These are phyloP conservation scores for Epipyxis sp. DNA, from an alignment of 108 stramenopile genomes.

Conservation along the genomic window DNA sequence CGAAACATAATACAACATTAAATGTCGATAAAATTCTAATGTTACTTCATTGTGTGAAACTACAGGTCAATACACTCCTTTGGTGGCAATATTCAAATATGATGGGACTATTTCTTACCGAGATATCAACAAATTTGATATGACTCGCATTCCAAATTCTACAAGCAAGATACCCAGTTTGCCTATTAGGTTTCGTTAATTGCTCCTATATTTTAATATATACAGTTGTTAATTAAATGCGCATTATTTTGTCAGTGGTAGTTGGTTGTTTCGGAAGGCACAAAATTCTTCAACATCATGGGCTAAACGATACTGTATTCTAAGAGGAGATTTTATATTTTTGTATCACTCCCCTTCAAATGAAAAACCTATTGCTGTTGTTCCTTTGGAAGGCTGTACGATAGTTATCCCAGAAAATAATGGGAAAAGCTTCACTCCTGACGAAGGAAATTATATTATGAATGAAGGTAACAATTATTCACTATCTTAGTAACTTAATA, in stretches of 20 bases:
- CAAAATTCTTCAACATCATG: background rate
- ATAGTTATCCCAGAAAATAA: background rate
- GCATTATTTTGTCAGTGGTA: background rate
- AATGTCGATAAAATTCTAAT: no score
- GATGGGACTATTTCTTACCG: constrained; percentile 1
- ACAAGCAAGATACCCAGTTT: no score
- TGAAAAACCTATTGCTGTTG: background rate
- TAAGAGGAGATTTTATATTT: background rate
- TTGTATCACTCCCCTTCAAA: background rate
- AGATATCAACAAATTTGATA: background rate
- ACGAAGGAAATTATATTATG: no score
- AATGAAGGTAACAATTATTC: no score
- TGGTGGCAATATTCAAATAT: background rate
- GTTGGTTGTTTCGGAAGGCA: constrained; percentile 12
- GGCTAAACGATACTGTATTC: background rate
- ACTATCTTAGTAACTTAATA: no score
- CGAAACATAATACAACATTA: no score
- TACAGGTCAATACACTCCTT: background rate
- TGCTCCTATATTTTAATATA: no score
- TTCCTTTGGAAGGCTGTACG: constrained; percentile 5
- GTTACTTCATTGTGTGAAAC: no score
- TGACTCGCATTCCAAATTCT: background rate
- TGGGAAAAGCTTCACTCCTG: background rate
- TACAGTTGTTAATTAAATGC: no score
- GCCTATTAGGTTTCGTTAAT: no score